Percentiles rank a stretch among this genome's conserved stretches.
phyloP scores from a whole-genome alignment of 306 rosid species.

The Malus domestica region ASM211411v1 NC_041804.1:4172001-4172500 shows the following conservation, averaged over 20 bases:
- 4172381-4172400: not conserved
- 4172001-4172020: not conserved
- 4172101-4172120: not conserved
- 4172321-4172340: too few species aligned
- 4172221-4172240: not conserved
- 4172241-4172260: not conserved
- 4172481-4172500: not conserved
- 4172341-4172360: not conserved
- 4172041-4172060: not conserved
- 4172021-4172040: not conserved
- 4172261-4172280: not conserved
- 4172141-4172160: not conserved
- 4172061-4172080: not conserved
- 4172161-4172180: not conserved
- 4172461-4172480: not conserved
- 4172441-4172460: not conserved
- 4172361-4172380: too few species aligned
- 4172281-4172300: not conserved
- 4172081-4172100: not conserved
- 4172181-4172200: not conserved
- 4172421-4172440: not conserved
- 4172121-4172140: not conserved
- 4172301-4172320: too few species aligned
- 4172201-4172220: not conserved
- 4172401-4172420: not conserved